Evolutionary conservation across 2,329 filamentous ascomycete genomes (phyloP), one percentile per base, ranked within the genome.

Genomic region (Chaetomium strumarium): DNA sequence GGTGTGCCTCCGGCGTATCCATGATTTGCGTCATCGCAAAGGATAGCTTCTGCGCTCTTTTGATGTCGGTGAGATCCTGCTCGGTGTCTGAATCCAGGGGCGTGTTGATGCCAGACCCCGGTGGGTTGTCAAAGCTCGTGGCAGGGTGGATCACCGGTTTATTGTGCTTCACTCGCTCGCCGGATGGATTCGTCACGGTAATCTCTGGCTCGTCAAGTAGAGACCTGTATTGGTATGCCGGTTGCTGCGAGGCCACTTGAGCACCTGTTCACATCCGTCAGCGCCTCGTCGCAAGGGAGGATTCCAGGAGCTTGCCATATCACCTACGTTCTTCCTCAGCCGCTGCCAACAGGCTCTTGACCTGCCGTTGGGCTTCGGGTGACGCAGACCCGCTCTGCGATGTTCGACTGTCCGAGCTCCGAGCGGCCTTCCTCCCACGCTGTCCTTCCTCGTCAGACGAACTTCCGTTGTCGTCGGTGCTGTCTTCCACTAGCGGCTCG

Each of bases 21-120:
- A 87, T 82, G 55, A 96, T 84, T 7, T 85, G 80, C 0, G 90
- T 96, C 71, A 91, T 84, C 46, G 84, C 84, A 56, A 97, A 80
- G 1, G 84, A 80, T 45, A 99, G 78, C 58, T 86, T 88, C 68
- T 97, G 93, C 0, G 93, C 93, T 33, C 86, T 82, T 68, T 87
- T 88, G 61, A 97, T 88, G 60, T 96, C 91, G 29, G 83, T 84
- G 45, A 91, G 75, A 52, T 95, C 88, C 20, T 85, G 86, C 66
- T 96, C 90, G 31, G 90, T 85, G 54, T 97, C 93, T 2, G 90
- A 95, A 57, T 90, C 86, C 52, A 90, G 78, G 0, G 72, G 85
- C 69, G 78, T 72, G 64, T 74, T 67, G 2, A 71, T 71, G 4
- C 75, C 74, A 5, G 80, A 81, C n/a, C 71, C 63, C 2, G 78